Base-by-base conservation (phyloP, 139 green algal genomes). In the Coelastrella sp. region DNA sequence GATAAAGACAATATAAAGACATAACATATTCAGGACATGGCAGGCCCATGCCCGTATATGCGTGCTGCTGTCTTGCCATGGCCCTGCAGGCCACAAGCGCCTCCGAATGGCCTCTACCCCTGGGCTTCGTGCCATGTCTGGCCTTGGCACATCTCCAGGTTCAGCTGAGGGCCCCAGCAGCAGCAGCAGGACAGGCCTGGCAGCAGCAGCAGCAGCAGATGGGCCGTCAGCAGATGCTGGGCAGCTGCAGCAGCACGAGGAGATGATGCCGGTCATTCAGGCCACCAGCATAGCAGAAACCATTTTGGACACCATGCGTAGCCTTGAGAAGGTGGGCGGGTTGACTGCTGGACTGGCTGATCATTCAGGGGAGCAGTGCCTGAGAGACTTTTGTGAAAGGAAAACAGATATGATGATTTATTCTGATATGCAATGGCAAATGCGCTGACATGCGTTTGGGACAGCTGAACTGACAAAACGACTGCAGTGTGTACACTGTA, bases 231-330 rank as follows among this genome's bases (percentile, higher is more conserved):
- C 35, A 49, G 35, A 49, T 49, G 35, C 35, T 49, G 35, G 35
- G 35, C 35, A 49, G 27, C 35, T 49, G 35, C 56, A 70, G 78
- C 78, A 70, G 78, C 78, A 66, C 9, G 56, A 78, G 15, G 61
- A 78, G 10, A 63, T 78, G 7, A 27, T 87, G 82, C 82, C 82
- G 22, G 72, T 87, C 61, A 63, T 87, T n/a, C 12, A 61, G 25
- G 82, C 82, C 1, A 87, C 82, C 6, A 78, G 59, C 19, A 63
- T 87, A 12, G 82, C 82, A 72, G 82, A 87, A 61, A 87, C 82
- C 4, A 87, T 87, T 14, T 61, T 87, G 82, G 82, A 87, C 58
- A 87, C 82, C 25, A 87, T 87, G 82, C 61, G 82, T 24, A 76
- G 63, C 63, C 27, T 87, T 24, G 82, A 87, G 61, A 61, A 78